These are phyloP conservation scores for Rhynchosporium graminicola DNA, from an alignment of 2,329 filamentous ascomycete genomes.

Conservation along the genomic window DNA sequence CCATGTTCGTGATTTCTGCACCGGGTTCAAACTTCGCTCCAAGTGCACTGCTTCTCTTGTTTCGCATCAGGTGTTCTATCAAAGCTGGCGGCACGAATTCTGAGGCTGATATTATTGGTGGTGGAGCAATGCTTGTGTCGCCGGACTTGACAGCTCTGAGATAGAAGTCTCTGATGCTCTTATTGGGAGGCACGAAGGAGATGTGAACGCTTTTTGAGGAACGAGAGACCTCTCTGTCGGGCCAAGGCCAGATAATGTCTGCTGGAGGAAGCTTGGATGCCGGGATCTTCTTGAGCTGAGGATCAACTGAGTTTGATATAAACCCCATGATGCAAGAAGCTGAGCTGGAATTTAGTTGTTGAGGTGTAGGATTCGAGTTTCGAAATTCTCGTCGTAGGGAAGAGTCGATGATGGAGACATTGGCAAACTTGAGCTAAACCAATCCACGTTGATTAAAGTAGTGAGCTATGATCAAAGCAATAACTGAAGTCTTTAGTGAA, in stretches of 20 bases:
- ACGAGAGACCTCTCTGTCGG: not conserved
- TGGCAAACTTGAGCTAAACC: no score
- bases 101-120: conserved; percentile 32
- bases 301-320: not conserved
- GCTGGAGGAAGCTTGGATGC: not conserved
- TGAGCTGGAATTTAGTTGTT: not conserved
- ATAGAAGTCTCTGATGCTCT: conserved; percentile 23
- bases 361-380: not conserved
- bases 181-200: conserved; percentile 17
- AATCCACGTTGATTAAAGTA: no score
- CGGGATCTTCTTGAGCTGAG: not conserved
- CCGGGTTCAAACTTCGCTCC: conserved; percentile 25
- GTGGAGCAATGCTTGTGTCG: conserved; percentile 18
- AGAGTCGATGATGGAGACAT: no score
- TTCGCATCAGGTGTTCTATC: conserved; percentile 30
- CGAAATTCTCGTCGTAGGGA: not conserved
- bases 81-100: conserved; percentile 28
- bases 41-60: conserved; percentile 31
- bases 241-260: not conserved
- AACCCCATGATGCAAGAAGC: not conserved
- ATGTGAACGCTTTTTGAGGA: conserved; percentile 21
- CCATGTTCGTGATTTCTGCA: conserved; percentile 35
- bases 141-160: conserved; percentile 14
- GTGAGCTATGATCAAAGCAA: no score
- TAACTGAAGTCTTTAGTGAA: no score